Evolutionary conservation across 2,329 filamentous ascomycete genomes (phyloP), one percentile per base, ranked within the genome.

Genomic region (Tetracladium maxilliforme): DNA sequence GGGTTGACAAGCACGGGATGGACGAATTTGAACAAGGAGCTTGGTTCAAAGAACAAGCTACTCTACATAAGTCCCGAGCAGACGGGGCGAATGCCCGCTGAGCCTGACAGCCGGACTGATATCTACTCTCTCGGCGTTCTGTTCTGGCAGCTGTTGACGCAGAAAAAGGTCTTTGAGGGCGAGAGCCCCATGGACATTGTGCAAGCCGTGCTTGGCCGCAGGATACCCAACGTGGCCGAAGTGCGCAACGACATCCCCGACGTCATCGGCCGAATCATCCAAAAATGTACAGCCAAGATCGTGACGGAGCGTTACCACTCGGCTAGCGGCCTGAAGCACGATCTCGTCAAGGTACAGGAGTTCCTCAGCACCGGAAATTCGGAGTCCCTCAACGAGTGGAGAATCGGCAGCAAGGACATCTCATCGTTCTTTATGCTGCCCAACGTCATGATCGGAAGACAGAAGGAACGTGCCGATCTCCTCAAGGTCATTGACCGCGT

Each of bases 41-140:
- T 84, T 6, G 86, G 86, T 3, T 81, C 84, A 20, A 84, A 83
- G 51, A 76, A 86, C 43, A 93, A 92, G 49, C 59, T 95, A 12
- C 71, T 86, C 25, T 94, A 83, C 44, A 92, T 94, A 44, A 87
- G 84, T 23, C 86, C 87, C 0, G 87, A 95, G 45, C 87, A 94
- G 55, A 94, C 87, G 3, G 87, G 87, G 10, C 74, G 87, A 12
- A 78, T 94, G 66, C 81, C 84, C 4, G 83, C 81, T 4, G 86
- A 94, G 47, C 87, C 87, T 2, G 87, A 94, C 49, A 81, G 70
- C 21, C 70, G 87, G 20, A 94, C 87, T 10, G 87, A 95, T 48
- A 92, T 94, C 16, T 94, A 94, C 53, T 86, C 82, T 1, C 57
- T 94, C 2, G 87, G 87, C 4, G 74, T 94, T 19, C 51, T 94